Evolutionary conservation across 140 eudicot species (phyloP).

Genomic region (Flaveria floridana): DNA sequence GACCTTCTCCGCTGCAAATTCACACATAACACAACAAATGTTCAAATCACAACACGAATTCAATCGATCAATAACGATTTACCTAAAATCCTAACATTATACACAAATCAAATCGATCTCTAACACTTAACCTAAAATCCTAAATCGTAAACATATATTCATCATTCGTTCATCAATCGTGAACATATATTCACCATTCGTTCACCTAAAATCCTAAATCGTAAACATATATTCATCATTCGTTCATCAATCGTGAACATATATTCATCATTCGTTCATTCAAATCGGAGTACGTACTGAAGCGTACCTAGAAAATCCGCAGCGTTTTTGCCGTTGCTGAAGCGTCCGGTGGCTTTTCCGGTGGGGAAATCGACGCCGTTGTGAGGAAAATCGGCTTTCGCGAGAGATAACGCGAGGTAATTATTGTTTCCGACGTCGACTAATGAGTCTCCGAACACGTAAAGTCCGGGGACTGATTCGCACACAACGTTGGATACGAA

Average conservation of each 20-base stretch:
- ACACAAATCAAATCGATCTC: no score
- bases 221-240: no score
- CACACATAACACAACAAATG: slow-evolving; percentile 3
- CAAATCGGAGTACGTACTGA: not conserved
- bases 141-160: no score
- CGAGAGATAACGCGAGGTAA: slow-evolving; percentile 41
- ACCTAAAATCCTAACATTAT: no score
- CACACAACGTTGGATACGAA: slow-evolving; percentile 20
- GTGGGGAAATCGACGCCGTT: slow-evolving; percentile 81
- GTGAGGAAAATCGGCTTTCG: slow-evolving; percentile 72
- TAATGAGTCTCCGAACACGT: slow-evolving; percentile 77
- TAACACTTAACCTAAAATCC: no score
- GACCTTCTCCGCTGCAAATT: slow-evolving; percentile 70
- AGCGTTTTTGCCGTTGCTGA: slow-evolving; percentile 80
- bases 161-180: no score
- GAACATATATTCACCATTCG: no score
- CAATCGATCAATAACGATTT: not conserved
- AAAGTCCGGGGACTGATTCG: slow-evolving; percentile 54
- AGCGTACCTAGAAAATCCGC: slow-evolving; percentile 78
- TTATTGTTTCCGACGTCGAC: slow-evolving; percentile 89
- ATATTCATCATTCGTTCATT: no score
- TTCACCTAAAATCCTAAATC: no score
- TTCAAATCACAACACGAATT: slow-evolving; percentile 2
- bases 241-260: no score
- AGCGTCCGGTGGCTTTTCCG: slow-evolving; percentile 74